These are phyloP conservation scores for Calamus simplicifolius DNA, from an alignment of 176 grass and related monocot species.

Conservation along the genomic window DNA sequence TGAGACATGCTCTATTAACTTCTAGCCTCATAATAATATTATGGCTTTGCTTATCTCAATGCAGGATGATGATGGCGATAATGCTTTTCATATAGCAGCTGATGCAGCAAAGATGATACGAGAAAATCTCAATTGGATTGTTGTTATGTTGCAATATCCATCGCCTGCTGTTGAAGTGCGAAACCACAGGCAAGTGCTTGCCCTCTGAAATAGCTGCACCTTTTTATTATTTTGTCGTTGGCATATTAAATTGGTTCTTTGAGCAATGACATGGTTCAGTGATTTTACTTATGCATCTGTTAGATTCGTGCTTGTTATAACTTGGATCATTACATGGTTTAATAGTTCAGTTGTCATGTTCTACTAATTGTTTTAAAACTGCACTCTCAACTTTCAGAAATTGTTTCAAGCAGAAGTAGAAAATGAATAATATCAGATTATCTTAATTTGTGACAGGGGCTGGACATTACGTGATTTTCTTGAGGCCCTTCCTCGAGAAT, in stretches of 20 bases:
- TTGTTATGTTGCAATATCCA: conserved; percentile 77
- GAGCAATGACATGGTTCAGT: too few species aligned
- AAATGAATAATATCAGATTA: neutral
- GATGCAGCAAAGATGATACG: conserved; percentile 99
- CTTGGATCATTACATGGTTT: too few species aligned
- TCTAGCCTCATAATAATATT: conserved; percentile 6
- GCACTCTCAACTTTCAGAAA: too few species aligned
- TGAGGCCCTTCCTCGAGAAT: conserved; percentile 92
- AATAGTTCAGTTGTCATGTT: too few species aligned
- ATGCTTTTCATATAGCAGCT: conserved; percentile 98
- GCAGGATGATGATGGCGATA: conserved; percentile 97
- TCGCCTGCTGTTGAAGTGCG: conserved; percentile 81
- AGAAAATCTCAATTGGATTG: conserved; percentile 90
- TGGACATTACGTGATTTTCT: conserved; percentile 87
- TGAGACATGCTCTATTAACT: too few species aligned
- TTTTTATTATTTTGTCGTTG: conserved; percentile 7
- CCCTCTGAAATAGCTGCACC: conserved; percentile 1
- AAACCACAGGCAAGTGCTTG: conserved; percentile 77
- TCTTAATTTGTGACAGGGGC: conserved; percentile 47
- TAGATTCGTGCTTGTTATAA: too few species aligned
- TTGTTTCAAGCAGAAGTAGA: too few species aligned
- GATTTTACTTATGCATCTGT: too few species aligned
- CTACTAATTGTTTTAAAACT: too few species aligned
- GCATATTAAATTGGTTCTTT: too few species aligned
- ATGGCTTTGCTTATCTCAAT: conserved; percentile 27